A percentile compares a stretch with the other conserved stretches of the same genome.
Conservation (phyloP, 371 early-diverging fungal species). For the Mortierella polycephala region DNA sequence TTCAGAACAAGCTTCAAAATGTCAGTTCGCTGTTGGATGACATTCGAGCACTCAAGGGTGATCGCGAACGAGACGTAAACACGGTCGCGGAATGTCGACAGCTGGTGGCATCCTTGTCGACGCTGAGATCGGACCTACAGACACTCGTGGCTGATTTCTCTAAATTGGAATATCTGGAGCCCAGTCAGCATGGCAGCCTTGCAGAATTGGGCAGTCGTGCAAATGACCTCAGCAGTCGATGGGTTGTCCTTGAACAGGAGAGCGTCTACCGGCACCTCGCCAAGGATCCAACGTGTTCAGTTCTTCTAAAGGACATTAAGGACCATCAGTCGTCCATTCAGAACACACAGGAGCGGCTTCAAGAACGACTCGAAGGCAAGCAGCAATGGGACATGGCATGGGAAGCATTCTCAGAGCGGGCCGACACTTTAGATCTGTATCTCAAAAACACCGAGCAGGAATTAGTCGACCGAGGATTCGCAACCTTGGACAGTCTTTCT, state of each 20-base stretch:
- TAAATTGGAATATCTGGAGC: conserved; percentile 34
- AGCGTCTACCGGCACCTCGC: conserved; percentile 14
- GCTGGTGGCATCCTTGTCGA: conserved; percentile 10
- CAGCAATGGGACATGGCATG: conserved; percentile 49
- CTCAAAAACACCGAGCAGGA: conserved; percentile 28
- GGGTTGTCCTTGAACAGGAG: conserved; percentile 36
- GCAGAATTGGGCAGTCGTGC: conserved; percentile 18
- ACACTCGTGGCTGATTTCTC: conserved; percentile 17
- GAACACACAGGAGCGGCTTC: conserved; percentile 27
- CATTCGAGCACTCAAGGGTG: conserved; percentile 23
- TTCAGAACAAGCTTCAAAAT: conserved; percentile 33
- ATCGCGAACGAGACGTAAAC: conserved; percentile 36
- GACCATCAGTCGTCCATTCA: conserved; percentile 27
- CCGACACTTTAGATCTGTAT: conserved; percentile 26
- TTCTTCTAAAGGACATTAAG: conserved; percentile 26
- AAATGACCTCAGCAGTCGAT: conserved; percentile 19
- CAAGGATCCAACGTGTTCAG: conserved; percentile 34
- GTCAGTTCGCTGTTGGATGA: conserved; percentile 18
- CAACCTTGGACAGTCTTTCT: conserved; percentile 17
- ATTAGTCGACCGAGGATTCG: conserved; percentile 18
- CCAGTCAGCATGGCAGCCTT: conserved; percentile 19
- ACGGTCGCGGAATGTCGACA: conserved; percentile 32
- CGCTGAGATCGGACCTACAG: conserved; percentile 16
- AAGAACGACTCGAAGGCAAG: conserved; percentile 34
- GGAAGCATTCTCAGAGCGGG: conserved; percentile 29